phyloP scores from a whole-genome alignment of 176 grass and related monocot genomes.

The Musa troglodytarum region DNA sequence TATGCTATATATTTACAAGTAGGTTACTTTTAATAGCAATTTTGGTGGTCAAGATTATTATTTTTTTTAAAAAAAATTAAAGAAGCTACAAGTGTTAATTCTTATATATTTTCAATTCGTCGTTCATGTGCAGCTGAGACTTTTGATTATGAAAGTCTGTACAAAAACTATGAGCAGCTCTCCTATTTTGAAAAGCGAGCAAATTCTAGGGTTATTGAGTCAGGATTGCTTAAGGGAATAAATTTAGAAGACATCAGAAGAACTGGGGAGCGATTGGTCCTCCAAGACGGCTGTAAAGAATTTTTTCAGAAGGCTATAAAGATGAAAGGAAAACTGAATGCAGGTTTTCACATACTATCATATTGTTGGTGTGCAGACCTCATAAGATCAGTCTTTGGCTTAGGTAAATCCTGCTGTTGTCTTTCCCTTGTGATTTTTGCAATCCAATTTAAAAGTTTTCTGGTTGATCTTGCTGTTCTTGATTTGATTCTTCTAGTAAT shows the following conservation, averaged over 20 bases:
- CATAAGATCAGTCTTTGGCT: slow-evolving; percentile 79
- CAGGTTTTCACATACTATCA: slow-evolving; percentile 88
- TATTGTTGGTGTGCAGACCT: slow-evolving; percentile 95
- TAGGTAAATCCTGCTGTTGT: slow-evolving; percentile 40
- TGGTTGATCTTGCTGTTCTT: not conserved
- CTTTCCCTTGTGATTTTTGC: slow-evolving; percentile 5
- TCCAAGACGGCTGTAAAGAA: slow-evolving; percentile 74
- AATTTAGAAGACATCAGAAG: slow-evolving; percentile 88
- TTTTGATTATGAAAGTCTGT: slow-evolving; percentile 62
- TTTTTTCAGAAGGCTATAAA: slow-evolving; percentile 77
- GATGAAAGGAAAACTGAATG: slow-evolving; percentile 41
- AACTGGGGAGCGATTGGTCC: slow-evolving; percentile 70
- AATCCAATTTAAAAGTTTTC: too few species aligned
- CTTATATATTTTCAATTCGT: not conserved
- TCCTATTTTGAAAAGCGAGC: slow-evolving; percentile 84
- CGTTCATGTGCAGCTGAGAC: slow-evolving; percentile 34
- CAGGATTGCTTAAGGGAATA: slow-evolving; percentile 80
- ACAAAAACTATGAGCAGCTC: slow-evolving; percentile 52
- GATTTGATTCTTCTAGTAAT: not conserved
- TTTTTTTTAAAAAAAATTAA: too few species aligned
- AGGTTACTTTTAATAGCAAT: not conserved
- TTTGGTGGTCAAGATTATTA: too few species aligned
- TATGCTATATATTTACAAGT: not conserved
- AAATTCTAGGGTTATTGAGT: slow-evolving; percentile 83
- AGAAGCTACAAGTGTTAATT: not conserved